Conservation (phyloP, 768 basidiomycete species). For the Agaricus sinodeliciosus region DNA sequence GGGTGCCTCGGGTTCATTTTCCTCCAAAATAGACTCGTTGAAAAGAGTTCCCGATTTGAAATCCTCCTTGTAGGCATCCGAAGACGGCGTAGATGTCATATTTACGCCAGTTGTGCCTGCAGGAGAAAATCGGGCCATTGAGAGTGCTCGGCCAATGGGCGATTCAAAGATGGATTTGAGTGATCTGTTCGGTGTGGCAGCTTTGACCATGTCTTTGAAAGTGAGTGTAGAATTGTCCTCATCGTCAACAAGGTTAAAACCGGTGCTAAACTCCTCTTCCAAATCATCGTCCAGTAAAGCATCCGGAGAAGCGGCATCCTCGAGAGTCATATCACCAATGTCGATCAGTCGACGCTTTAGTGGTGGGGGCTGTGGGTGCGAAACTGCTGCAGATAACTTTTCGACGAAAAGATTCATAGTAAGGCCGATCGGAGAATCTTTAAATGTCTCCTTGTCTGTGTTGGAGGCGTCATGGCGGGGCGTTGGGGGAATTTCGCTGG, state of each 20-base stretch:
- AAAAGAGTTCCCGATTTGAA: neutral
- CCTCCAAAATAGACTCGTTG: neutral
- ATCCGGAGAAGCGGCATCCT: constrained; percentile 24
- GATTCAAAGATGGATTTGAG: constrained; percentile 14
- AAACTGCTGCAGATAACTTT: constrained; percentile 19
- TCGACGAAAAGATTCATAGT: constrained; percentile 32
- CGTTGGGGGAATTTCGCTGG: constrained; percentile 11
- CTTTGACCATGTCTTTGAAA: constrained; percentile 26
- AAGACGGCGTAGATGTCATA: constrained; percentile 20
- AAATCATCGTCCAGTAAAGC: constrained; percentile 26
- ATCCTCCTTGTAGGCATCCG: neutral
- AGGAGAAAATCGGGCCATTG: constrained; percentile 30
- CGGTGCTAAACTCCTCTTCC: constrained; percentile 18
- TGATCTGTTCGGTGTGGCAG: constrained; percentile 27
- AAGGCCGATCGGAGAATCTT: constrained; percentile 14
- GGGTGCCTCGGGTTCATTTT: neutral
- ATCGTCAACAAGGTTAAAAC: constrained; percentile 19
- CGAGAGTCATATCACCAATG: constrained; percentile 42
- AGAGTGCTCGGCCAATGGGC: constrained; percentile 15
- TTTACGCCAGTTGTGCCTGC: constrained; percentile 26
- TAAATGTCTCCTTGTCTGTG: constrained; percentile 43
- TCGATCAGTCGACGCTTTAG: constrained; percentile 39
- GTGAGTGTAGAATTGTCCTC: constrained; percentile 33
- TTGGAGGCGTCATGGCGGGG: constrained; percentile 21
- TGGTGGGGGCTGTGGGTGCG: constrained; percentile 18